A percentile compares a stretch with the other conserved stretches of the same genome.
Evolutionary conservation across 2,329 filamentous ascomycete genomes (phyloP).

Genomic region (Thelonectria blattea): DNA sequence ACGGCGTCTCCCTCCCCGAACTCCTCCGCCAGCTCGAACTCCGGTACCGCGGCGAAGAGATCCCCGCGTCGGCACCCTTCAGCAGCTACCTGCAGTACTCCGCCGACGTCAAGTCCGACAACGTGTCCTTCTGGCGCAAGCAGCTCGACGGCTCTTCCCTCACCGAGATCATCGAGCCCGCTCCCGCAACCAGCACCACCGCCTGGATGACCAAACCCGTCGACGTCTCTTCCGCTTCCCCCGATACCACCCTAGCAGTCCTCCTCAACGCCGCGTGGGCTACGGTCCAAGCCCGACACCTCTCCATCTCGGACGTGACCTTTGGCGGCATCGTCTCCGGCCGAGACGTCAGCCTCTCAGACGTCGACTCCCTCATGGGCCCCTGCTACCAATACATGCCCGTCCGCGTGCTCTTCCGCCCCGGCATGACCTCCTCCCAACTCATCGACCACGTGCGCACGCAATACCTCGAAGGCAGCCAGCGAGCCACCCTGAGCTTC

Average conservation of each 20-base stretch:
- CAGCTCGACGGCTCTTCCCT: conserved; percentile 27
- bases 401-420: conserved; percentile 34
- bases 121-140: conserved; percentile 31
- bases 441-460: conserved; percentile 32
- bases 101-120: conserved; percentile 7
- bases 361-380: conserved; percentile 36
- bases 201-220: conserved; percentile 37
- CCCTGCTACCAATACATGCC: conserved; percentile 41
- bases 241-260: conserved; percentile 36
- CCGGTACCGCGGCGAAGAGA: conserved; percentile 43
- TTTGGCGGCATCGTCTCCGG: conserved; percentile 40
- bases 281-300: conserved; percentile 31
- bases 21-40: conserved; percentile 49
- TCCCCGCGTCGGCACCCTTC: conserved; percentile 29
- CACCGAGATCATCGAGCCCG: conserved; percentile 29
- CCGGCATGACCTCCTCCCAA: conserved; percentile 30
- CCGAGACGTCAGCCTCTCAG: conserved; percentile 30
- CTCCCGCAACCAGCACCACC: conserved; percentile 25
- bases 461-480: conserved; percentile 34
- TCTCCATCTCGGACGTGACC: conserved; percentile 31
- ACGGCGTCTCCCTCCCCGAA: conserved; percentile 53
- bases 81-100: conserved; percentile 27
- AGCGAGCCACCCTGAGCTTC: conserved; percentile 35
- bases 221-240: conserved; percentile 31
- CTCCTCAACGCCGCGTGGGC: conserved; percentile 40